phyloP scores from a whole-genome alignment of 2,329 filamentous ascomycete genomes.

The Aureobasidium namibiae region DNA sequence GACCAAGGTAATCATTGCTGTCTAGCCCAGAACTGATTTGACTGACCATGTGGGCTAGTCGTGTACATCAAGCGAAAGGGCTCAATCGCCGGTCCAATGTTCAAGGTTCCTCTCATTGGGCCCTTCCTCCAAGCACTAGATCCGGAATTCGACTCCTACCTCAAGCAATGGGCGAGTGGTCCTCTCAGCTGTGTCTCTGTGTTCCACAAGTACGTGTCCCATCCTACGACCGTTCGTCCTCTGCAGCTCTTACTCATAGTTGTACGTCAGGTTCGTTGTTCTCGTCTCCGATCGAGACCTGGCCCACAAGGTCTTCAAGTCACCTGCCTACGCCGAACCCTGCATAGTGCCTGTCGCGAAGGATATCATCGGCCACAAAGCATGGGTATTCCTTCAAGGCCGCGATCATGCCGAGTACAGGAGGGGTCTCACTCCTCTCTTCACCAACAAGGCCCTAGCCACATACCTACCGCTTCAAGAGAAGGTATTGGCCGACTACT shows the following conservation, averaged over 20 bases:
- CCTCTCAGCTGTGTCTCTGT: constrained; percentile 89
- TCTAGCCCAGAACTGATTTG: too few species aligned
- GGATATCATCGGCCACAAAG: constrained; percentile 72
- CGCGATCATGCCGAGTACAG: constrained; percentile 92
- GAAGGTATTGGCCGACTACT: constrained; percentile 81
- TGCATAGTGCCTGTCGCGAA: constrained; percentile 10
- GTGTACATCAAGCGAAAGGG: constrained; percentile 27
- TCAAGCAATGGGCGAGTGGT: constrained; percentile 78
- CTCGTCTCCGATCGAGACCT: constrained; percentile 95
- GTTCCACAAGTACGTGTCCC: constrained; percentile 71
- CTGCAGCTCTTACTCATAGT: not conserved
- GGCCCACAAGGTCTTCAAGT: constrained; percentile 47
- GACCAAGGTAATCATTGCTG: not conserved
- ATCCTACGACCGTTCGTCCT: not conserved
- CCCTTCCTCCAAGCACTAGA: constrained; percentile 80
- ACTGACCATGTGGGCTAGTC: not conserved
- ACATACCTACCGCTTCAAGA: constrained; percentile 86
- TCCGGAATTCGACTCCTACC: constrained; percentile 79
- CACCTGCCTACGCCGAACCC: constrained; percentile 11
- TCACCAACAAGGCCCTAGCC: constrained; percentile 81
- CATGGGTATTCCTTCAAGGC: constrained; percentile 55
- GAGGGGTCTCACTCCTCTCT: constrained; percentile 87
- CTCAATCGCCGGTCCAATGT: constrained; percentile 36
- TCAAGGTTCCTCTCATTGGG: constrained; percentile 54
- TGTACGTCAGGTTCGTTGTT: constrained; percentile 61